Evolutionary conservation across 2,329 filamentous ascomycete genomes (phyloP), one percentile per base, ranked within the genome.

Genomic region (Hypoxylon sp.): DNA sequence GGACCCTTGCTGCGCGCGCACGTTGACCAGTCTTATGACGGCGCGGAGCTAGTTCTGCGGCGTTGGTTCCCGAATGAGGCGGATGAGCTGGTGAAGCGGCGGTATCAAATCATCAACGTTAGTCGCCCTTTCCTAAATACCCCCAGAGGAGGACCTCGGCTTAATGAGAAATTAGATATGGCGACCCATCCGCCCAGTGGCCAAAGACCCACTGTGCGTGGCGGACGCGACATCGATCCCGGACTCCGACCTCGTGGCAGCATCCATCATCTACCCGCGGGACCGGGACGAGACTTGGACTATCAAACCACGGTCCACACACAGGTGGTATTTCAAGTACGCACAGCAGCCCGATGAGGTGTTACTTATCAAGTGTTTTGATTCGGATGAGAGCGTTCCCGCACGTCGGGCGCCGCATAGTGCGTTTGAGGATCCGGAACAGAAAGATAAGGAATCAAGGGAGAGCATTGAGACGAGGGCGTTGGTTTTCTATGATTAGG

Each of bases 301-400:
- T 3, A 77, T 83, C 37, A 72, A 74, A 61, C 78, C 78, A 5
- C 81, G 81, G 65, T 74, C 76, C 0, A 69, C 73, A 4, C 80
- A 82, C 65, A 80, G 79, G 69, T 89, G 86, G 86, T 84, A 84
- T 72, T 89, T 82, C 76, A 81, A 86, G 64, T 81, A 82, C 69
- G 76, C 73, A 1, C 85, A 87, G 78, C 79, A 77, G 4, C 84
- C 86, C 0, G 80, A 83, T 32, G 82, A 89, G 74, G 83, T 85
- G 2, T 80, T 86, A 13, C 75, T 89, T 52, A 86, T 89, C 75
- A 89, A 89, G 74, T 88, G 85, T 70, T 89, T 85, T 73, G 87
- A 89, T 77, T 85, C 82, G 3, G 82, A 84, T 72, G 74, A 76
- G 32, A 81, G 82, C 69, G 84, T 84, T n/a, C 47, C 72, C 11